Conservation (phyloP, 805 yeast genomes). For the Lachancea sp. region DNA sequence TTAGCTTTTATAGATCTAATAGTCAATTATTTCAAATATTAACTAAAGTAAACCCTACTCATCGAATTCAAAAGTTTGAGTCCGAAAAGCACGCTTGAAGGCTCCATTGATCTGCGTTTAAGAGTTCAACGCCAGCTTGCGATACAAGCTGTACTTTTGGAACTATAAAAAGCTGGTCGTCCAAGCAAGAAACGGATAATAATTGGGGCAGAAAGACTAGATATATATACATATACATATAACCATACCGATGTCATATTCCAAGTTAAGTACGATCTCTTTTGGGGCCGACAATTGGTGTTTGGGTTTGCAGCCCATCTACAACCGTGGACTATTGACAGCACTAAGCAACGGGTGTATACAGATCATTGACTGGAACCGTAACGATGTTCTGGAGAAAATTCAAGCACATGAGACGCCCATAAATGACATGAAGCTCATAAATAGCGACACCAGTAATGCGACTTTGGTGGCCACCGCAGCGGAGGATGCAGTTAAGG, state of each 20-base stretch:
- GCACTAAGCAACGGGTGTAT: slow-evolving; percentile 29
- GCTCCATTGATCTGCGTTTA: too few species aligned
- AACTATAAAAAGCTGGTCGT: too few species aligned
- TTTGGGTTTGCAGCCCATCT: slow-evolving; percentile 24
- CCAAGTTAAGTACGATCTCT: background rate
- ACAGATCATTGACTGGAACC: slow-evolving; percentile 26
- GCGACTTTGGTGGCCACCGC: slow-evolving; percentile 26
- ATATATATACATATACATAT: background rate
- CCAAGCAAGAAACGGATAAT: too few species aligned
- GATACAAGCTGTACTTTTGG: too few species aligned
- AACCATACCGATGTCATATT: too few species aligned
- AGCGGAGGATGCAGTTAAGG: slow-evolving; percentile 27
- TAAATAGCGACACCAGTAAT: slow-evolving; percentile 18
- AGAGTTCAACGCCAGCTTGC: too few species aligned
- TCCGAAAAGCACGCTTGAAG: too few species aligned
- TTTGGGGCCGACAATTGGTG: slow-evolving; percentile 31
- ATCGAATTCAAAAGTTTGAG: too few species aligned
- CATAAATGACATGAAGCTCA: slow-evolving; percentile 20
- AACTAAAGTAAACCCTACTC: too few species aligned
- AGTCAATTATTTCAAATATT: too few species aligned
- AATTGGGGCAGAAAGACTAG: too few species aligned
- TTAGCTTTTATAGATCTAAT: too few species aligned
- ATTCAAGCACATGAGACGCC: slow-evolving; percentile 20
- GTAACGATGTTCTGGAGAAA: slow-evolving; percentile 8
- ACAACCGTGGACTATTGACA: slow-evolving; percentile 22